A percentile compares a stretch with the other conserved stretches of the same genome.
Conservation (phyloP, 768 basidiomycete genomes). For the Mycena vulgaris region DNA sequence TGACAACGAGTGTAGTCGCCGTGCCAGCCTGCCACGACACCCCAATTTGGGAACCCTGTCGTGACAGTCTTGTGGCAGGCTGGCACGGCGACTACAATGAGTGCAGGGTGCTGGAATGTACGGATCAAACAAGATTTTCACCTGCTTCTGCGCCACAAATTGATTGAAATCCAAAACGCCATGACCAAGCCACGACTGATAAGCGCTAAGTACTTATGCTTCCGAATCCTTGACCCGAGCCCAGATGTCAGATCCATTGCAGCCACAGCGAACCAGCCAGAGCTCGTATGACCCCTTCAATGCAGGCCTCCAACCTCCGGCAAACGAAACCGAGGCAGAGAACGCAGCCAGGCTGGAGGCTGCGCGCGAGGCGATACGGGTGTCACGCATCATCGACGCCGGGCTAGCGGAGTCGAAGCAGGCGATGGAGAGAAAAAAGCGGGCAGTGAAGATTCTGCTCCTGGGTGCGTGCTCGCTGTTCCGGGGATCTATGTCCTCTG, state of each 20-base stretch:
- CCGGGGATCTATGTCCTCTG: too few relatives aligned
- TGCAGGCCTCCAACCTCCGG: conserved; percentile 45
- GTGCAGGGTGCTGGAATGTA: too few relatives aligned
- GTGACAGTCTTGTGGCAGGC: too few relatives aligned
- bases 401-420: conserved; percentile 51
- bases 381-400: conserved; percentile 55
- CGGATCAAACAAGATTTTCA: too few relatives aligned
- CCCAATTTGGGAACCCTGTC: too few relatives aligned
- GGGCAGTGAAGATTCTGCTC: conserved; percentile 56
- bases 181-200: conserved; percentile 22
- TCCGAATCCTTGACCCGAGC: not conserved
- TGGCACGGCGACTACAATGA: too few relatives aligned
- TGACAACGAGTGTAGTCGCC: too few relatives aligned
- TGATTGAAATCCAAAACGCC: conserved; percentile 19
- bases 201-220: conserved; percentile 18
- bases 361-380: conserved; percentile 50
- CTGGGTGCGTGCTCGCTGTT: conserved; percentile 49
- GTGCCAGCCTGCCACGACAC: too few relatives aligned
- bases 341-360: conserved; percentile 46
- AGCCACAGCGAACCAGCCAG: not conserved
- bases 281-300: conserved; percentile 51
- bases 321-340: conserved; percentile 54
- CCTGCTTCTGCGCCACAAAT: conserved; percentile 3
- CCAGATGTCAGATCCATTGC: conserved; percentile 20
- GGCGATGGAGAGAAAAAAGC: conserved; percentile 52